phyloP scores from a whole-genome alignment of 768 basidiomycete genomes.

The Megacollybia marginata region DNA sequence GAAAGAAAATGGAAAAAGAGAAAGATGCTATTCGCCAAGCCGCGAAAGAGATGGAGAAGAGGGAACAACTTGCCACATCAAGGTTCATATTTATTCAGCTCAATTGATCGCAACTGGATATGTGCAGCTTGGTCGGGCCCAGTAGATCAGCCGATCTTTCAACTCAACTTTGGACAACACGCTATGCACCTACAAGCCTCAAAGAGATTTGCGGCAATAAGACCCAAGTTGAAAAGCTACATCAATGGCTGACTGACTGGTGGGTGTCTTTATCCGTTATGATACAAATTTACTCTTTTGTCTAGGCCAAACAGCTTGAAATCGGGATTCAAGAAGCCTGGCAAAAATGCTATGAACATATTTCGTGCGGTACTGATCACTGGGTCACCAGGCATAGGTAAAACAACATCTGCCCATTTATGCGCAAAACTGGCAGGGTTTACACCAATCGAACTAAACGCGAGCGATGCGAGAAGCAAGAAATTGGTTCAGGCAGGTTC shows the following conservation, averaged over 20 bases:
- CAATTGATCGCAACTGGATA: slow-evolving; percentile 1
- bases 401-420: slow-evolving; percentile 93
- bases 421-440: slow-evolving; percentile 88
- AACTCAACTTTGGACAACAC: slow-evolving; percentile 87
- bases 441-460: slow-evolving; percentile 92
- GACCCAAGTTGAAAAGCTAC: slow-evolving; percentile 80
- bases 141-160: slow-evolving; percentile 32
- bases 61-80: slow-evolving; percentile 36
- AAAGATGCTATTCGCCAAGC: slow-evolving; percentile 62
- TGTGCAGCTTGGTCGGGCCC: slow-evolving; percentile 8
- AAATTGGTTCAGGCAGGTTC: slow-evolving; percentile 82
- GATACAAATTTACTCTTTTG: background rate
- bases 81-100: too few relatives aligned
- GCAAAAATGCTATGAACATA: slow-evolving; percentile 74
- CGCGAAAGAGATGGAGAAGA: slow-evolving; percentile 72
- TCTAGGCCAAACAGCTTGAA: slow-evolving; percentile 69
- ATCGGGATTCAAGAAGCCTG: slow-evolving; percentile 85
- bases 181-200: slow-evolving; percentile 83
- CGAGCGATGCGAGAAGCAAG: slow-evolving; percentile 92
- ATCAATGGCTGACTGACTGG: slow-evolving; percentile 86
- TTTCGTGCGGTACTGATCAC: slow-evolving; percentile 86
- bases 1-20: slow-evolving; percentile 78
- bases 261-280: slow-evolving; percentile 22
- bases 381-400: slow-evolving; percentile 95
- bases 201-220: slow-evolving; percentile 98